Conservation (phyloP, 441 rosid species). For the Adansonia gregorii region DNA sequence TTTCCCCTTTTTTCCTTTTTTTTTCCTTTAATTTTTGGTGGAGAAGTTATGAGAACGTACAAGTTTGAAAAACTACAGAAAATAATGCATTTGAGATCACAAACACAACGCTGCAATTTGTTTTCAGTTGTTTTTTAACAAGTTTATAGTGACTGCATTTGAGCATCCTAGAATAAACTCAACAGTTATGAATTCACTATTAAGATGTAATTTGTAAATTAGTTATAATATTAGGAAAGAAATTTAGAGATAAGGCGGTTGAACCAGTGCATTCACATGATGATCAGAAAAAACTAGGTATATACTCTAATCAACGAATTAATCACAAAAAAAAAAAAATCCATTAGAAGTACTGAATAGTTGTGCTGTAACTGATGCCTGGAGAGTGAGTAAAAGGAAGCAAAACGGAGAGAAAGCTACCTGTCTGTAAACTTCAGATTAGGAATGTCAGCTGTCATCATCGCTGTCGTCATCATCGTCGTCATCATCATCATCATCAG, state of each 20-base stretch:
- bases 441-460: conserved; percentile 40
- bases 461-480: conserved; percentile 22
- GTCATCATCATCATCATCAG: conserved; percentile 43
- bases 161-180: neutral
- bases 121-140: neutral
- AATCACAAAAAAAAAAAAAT: neutral
- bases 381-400: neutral
- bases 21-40: no score
- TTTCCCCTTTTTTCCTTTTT: neutral
- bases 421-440: neutral
- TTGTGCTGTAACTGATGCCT: neutral
- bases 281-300: neutral
- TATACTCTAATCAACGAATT: neutral
- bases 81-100: neutral
- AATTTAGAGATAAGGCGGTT: neutral
- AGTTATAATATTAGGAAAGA: neutral
- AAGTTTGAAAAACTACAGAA: conserved; percentile 11
- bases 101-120: conserved; percentile 5
- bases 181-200: neutral
- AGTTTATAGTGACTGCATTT: neutral
- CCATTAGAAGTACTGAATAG: conserved; percentile 1
- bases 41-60: neutral
- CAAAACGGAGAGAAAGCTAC: neutral
- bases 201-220: neutral
- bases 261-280: neutral